Evolutionary conservation across 768 basidiomycete genomes (phyloP).

Genomic region (Amanita exitialis): DNA sequence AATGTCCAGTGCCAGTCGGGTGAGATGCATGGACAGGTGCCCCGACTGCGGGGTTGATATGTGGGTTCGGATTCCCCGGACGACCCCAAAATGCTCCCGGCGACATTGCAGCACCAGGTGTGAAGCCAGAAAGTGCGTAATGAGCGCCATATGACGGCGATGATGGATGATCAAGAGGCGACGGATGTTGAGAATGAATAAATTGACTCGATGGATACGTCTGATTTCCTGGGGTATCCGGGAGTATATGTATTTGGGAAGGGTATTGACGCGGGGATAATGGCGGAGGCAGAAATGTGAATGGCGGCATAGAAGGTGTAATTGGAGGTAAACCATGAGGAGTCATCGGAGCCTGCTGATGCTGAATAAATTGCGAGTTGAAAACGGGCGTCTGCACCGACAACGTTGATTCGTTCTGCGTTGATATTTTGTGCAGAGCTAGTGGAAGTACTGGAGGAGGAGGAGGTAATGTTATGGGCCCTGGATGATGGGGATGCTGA

Average conservation of each 20-base stretch:
- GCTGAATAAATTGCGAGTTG: conserved; percentile 19
- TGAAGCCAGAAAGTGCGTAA: conserved; percentile 33
- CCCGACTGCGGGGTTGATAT: conserved; percentile 36
- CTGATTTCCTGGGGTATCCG: neutral
- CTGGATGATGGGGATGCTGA: conserved; percentile 44
- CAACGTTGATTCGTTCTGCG: conserved; percentile 13
- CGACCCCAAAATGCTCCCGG: conserved; percentile 70
- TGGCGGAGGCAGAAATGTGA: conserved; percentile 66
- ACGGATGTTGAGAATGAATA: conserved; percentile 3
- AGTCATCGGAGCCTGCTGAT: conserved; percentile 36
- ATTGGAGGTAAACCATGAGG: conserved; percentile 85
- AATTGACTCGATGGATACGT: neutral
- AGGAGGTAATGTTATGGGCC: conserved; percentile 60
- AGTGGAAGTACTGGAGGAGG: conserved; percentile 34
- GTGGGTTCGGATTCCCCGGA: conserved; percentile 33
- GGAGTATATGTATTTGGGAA: conserved; percentile 7
- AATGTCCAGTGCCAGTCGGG: neutral
- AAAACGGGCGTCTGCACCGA: conserved; percentile 21
- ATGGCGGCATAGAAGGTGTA: conserved; percentile 96
- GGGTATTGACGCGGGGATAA: conserved; percentile 10
- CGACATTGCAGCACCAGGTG: conserved; percentile 63
- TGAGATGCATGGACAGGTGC: conserved; percentile 27
- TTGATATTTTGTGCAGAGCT: conserved; percentile 2
- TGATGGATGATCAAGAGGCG: conserved; percentile 9
- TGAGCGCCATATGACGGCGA: conserved; percentile 3